Conservation (phyloP, 2,329 filamentous ascomycete species). For the Huntiella decipiens region DNA sequence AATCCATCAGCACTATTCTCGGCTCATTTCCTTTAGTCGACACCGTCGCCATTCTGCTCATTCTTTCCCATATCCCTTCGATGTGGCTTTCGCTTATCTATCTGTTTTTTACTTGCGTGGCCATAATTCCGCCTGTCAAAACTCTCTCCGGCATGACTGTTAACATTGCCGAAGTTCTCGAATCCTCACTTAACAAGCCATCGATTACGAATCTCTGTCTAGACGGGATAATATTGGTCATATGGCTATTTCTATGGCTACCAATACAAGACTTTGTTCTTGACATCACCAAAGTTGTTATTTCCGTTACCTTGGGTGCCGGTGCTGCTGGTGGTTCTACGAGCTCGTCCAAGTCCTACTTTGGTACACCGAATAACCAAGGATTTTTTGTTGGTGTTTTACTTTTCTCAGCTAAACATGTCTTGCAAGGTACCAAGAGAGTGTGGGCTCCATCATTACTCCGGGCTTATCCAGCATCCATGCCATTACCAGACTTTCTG, state of each 20-base stretch:
- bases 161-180: slow-evolving; percentile 79
- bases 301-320: slow-evolving; percentile 79
- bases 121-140: slow-evolving; percentile 70
- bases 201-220: slow-evolving; percentile 45
- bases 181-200: slow-evolving; percentile 68
- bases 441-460: slow-evolving; percentile 8
- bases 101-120: slow-evolving; percentile 78
- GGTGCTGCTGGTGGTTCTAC: slow-evolving; percentile 5
- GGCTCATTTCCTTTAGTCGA: slow-evolving; percentile 80
- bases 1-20: slow-evolving; percentile 70
- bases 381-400: slow-evolving; percentile 17
- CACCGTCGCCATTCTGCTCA: slow-evolving; percentile 89
- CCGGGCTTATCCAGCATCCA: slow-evolving; percentile 1
- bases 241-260: slow-evolving; percentile 71
- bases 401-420: slow-evolving; percentile 3
- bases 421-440: slow-evolving; percentile 5
- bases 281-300: slow-evolving; percentile 81
- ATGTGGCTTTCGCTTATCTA: slow-evolving; percentile 78
- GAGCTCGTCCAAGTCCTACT: slow-evolving; percentile 20
- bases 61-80: slow-evolving; percentile 80
- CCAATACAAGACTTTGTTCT: slow-evolving; percentile 75
- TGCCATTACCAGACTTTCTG: slow-evolving; percentile 8
- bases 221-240: slow-evolving; percentile 1
- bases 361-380: slow-evolving; percentile 33
- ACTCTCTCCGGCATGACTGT: slow-evolving; percentile 60